phyloP scores from a whole-genome alignment of 192 early-diverging fungal genomes.

The Chytriomyces sp. region DNA sequence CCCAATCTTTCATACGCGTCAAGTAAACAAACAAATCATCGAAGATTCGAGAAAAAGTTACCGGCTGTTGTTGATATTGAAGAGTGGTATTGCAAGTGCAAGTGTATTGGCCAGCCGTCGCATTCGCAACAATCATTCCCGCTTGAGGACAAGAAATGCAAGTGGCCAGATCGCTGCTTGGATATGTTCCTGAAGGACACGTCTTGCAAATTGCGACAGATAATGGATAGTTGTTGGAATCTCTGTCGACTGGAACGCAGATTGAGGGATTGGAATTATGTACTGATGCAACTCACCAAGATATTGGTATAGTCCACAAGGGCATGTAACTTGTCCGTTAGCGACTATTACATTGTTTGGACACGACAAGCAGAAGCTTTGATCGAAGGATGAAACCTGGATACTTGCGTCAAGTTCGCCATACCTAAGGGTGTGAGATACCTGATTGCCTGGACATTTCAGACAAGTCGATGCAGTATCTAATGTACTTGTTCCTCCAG shows the following conservation, averaged over 20 bases:
- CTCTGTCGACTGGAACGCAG: background rate
- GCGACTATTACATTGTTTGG: background rate
- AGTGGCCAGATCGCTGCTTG: slow-evolving; percentile 9
- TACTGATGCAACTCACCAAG: background rate
- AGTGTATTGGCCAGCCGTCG: slow-evolving; percentile 22
- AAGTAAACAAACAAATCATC: background rate
- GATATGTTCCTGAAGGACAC: slow-evolving; percentile 14
- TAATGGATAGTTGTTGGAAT: background rate
- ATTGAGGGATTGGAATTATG: background rate
- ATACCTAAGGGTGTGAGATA: background rate
- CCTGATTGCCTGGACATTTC: background rate
- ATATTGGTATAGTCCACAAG: slow-evolving; percentile 6
- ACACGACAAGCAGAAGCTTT: slow-evolving; percentile 13
- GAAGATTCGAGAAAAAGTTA: background rate
- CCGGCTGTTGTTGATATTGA: slow-evolving; percentile 31
- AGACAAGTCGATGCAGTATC: background rate
- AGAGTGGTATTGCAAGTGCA: slow-evolving; percentile 44
- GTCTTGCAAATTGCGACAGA: slow-evolving; percentile 1
- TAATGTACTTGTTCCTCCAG: background rate
- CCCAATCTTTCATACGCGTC: slow-evolving; percentile 16
- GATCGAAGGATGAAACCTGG: slow-evolving; percentile 16
- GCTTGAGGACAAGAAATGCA: slow-evolving; percentile 33
- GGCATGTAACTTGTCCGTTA: background rate
- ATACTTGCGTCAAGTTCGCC: background rate
- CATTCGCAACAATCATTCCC: slow-evolving; percentile 32